These are phyloP conservation scores for Alternaria dauci DNA, from an alignment of 2,329 filamentous ascomycete species.

Conservation along the genomic window DNA sequence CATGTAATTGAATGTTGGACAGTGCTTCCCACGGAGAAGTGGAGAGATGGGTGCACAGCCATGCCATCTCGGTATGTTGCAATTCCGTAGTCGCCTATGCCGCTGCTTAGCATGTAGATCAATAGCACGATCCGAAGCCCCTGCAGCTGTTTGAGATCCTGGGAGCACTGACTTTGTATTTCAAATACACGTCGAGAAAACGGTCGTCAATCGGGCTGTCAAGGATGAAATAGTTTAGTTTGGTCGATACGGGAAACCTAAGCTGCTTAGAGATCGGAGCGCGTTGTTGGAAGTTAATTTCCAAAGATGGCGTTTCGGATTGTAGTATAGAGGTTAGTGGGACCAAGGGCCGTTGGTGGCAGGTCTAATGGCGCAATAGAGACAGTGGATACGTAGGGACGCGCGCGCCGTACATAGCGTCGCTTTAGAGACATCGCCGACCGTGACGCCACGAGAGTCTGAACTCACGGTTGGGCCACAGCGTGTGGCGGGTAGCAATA, in stretches of 20 bases:
- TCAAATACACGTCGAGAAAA: constrained; percentile 3
- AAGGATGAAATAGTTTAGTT: background rate
- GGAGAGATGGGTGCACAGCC: background rate
- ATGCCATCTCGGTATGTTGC: constrained; percentile 11
- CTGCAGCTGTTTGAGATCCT: constrained; percentile 5
- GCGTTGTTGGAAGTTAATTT: constrained; percentile 7
- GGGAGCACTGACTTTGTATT: constrained; percentile 3
- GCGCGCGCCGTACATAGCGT: constrained; percentile 8
- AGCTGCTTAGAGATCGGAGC: constrained; percentile 5
- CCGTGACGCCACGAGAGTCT: constrained; percentile 17
- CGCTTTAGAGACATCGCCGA: constrained; percentile 26
- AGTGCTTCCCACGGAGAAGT: background rate
- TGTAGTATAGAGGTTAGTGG: constrained; percentile 22
- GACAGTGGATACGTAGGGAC: constrained; percentile 7
- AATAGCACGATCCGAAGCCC: constrained; percentile 1
- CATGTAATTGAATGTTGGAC: background rate
- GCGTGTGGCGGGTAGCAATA: constrained; percentile 22
- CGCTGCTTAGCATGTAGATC: constrained; percentile 9
- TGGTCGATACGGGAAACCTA: constrained; percentile 7
- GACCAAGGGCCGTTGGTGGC: constrained; percentile 32
- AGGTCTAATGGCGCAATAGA: constrained; percentile 17
- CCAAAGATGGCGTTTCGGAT: constrained; percentile 27
- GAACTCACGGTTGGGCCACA: constrained; percentile 20
- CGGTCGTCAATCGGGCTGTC: constrained; percentile 5
- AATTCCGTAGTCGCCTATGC: constrained; percentile 5